Percentiles rank a stretch among this genome's conserved stretches.
Evolutionary conservation across 2,329 filamentous ascomycete genomes (phyloP).

Genomic region (Aspergillus hiratsukae): DNA sequence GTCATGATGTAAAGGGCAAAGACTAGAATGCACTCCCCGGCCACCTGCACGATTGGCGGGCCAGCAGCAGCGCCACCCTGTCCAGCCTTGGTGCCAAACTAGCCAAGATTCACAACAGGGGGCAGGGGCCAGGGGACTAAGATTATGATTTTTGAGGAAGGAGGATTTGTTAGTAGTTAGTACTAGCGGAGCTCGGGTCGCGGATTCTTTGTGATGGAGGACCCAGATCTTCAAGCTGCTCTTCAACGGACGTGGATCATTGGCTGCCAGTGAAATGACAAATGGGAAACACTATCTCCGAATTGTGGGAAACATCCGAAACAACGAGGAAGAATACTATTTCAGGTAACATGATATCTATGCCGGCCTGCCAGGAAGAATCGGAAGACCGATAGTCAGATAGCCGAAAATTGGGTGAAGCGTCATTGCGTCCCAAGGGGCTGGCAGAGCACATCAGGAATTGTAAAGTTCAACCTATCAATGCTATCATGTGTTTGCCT

Average conservation of each 20-base stretch:
- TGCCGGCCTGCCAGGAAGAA: background rate
- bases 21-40: slow-evolving; percentile 8
- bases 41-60: slow-evolving; percentile 10
- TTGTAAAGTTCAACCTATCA: background rate
- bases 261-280: slow-evolving; percentile 13
- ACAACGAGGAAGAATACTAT: slow-evolving; percentile 19
- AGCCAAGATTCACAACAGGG: background rate
- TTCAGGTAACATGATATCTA: slow-evolving; percentile 17
- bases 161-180: background rate
- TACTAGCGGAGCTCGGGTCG: background rate
- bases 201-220: slow-evolving; percentile 9
- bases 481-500: background rate
- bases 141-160: background rate
- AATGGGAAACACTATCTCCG: slow-evolving; percentile 12
- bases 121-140: background rate
- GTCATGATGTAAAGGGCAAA: slow-evolving; percentile 10
- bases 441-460: background rate
- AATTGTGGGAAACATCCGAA: slow-evolving; percentile 19
- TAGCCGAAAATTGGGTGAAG: background rate
- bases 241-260: slow-evolving; percentile 16
- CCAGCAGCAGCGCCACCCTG: background rate
- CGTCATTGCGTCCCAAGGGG: background rate
- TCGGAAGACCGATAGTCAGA: background rate
- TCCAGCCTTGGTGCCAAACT: background rate
- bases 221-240: slow-evolving; percentile 19